phyloP scores from a whole-genome alignment of 768 basidiomycete species.

The Lactarius quietus region DNA sequence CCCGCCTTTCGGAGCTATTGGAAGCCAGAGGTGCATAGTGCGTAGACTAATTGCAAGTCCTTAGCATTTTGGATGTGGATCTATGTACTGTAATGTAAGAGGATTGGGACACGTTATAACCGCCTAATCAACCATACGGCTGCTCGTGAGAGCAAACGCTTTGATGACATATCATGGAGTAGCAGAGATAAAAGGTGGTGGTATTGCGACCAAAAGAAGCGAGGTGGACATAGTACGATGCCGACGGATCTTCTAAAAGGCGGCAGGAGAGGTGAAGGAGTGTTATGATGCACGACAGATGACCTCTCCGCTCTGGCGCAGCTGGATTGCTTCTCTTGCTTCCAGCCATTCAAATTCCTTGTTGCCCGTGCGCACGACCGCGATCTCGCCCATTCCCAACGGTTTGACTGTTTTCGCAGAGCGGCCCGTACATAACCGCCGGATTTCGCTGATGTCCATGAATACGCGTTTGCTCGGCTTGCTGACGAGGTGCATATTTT shows the following conservation, averaged over 20 bases:
- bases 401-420: conserved; percentile 79
- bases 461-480: conserved; percentile 78
- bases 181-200: background rate
- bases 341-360: conserved; percentile 84
- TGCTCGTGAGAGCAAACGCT: background rate
- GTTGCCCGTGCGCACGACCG: conserved; percentile 70
- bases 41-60: background rate
- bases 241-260: background rate
- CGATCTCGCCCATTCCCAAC: conserved; percentile 89
- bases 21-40: conserved; percentile 29
- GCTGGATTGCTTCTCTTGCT: conserved; percentile 83
- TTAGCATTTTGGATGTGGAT: conserved; percentile 1
- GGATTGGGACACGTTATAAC: background rate
- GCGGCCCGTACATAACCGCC: conserved; percentile 75
- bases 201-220: background rate
- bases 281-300: conserved; percentile 61
- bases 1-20: conserved; percentile 65
- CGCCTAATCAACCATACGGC: background rate
- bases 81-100: background rate
- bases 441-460: conserved; percentile 70
- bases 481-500: conserved; percentile 75
- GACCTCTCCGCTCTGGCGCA: conserved; percentile 80
- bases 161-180: no score
- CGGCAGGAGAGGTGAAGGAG: background rate
- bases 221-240: background rate